phyloP scores from a whole-genome alignment of 495 filamentous ascomycete species.

The Penicillium bialowiezense region DNA sequence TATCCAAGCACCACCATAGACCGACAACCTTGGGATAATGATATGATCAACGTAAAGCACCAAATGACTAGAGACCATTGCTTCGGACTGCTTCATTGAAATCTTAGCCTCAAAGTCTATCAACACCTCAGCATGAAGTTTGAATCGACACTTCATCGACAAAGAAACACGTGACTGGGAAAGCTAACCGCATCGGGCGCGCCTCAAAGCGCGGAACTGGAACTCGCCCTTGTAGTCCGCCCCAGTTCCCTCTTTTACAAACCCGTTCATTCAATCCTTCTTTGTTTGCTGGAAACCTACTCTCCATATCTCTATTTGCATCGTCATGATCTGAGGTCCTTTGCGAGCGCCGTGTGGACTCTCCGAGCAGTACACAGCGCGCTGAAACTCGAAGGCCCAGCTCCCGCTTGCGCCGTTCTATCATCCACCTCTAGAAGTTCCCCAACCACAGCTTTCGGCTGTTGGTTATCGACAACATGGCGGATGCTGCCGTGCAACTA shows the following conservation, averaged over 20 bases:
- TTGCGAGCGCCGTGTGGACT: constrained; percentile 20
- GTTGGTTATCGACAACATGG: constrained; percentile 55
- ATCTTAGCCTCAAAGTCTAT: no score
- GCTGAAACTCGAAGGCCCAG: constrained; percentile 10
- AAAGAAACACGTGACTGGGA: no score
- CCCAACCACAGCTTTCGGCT: constrained; percentile 16
- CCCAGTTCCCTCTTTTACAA: constrained; percentile 7
- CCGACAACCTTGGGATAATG: no score
- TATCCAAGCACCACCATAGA: no score
- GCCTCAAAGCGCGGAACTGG: constrained; percentile 16
- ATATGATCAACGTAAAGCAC: no score
- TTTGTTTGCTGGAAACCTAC: background rate
- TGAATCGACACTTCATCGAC: no score
- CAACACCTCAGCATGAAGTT: no score
- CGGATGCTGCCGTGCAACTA: constrained; percentile 69
- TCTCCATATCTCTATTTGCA: constrained; percentile 1
- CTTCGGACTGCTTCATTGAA: no score
- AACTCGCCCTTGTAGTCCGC: constrained; percentile 17
- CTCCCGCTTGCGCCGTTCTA: constrained; percentile 6
- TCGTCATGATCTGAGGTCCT: constrained; percentile 21
- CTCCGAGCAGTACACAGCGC: constrained; percentile 19
- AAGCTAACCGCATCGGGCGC: background rate
- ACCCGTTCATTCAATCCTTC: constrained; percentile 5
- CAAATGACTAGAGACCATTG: no score
- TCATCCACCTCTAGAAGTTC: constrained; percentile 1